A percentile compares a stretch with the other conserved stretches of the same genome.
Evolutionary conservation across 192 early-diverging fungal species (phyloP).

Genomic region (Coemansia sp.): DNA sequence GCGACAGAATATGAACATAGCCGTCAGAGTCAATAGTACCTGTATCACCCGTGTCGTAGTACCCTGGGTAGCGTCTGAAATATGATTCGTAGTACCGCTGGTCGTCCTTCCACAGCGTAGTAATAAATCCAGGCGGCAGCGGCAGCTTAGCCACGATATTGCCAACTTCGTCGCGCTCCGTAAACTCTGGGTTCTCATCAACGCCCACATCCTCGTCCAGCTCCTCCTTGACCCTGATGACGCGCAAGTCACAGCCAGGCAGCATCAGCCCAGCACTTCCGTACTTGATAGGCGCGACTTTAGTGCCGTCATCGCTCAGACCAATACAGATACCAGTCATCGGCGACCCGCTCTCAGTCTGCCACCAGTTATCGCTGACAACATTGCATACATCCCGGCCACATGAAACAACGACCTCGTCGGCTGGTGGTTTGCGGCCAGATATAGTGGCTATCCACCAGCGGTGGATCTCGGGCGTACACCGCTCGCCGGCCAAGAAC

Average conservation of each 20-base stretch:
- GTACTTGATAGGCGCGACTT: constrained; percentile 53
- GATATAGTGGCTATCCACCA: constrained; percentile 58
- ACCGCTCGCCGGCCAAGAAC: constrained; percentile 83
- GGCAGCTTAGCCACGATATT: constrained; percentile 80
- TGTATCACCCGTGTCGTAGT: constrained; percentile 82
- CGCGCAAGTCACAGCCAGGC: constrained; percentile 75
- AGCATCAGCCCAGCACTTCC: constrained; percentile 81
- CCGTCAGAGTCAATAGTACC: constrained; percentile 79
- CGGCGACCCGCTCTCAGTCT: constrained; percentile 85
- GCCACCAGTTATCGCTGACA: constrained; percentile 89
- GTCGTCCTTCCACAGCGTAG: constrained; percentile 80
- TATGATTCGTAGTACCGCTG: constrained; percentile 72
- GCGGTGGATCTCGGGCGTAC: constrained; percentile 75
- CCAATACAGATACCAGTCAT: constrained; percentile 75
- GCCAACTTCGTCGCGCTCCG: constrained; percentile 67
- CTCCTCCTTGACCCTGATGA: constrained; percentile 61
- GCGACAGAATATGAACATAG: constrained; percentile 70
- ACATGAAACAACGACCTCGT: constrained; percentile 18
- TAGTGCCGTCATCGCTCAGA: constrained; percentile 36
- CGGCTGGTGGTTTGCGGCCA: constrained; percentile 19
- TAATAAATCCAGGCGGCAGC: constrained; percentile 76
- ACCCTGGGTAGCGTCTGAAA: constrained; percentile 76
- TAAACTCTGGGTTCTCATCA: constrained; percentile 40
- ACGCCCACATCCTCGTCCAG: constrained; percentile 44
- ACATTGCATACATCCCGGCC: constrained; percentile 46